Evolutionary conservation across 192 early-diverging fungal genomes (phyloP).

Genomic region (Coemansia sp.): DNA sequence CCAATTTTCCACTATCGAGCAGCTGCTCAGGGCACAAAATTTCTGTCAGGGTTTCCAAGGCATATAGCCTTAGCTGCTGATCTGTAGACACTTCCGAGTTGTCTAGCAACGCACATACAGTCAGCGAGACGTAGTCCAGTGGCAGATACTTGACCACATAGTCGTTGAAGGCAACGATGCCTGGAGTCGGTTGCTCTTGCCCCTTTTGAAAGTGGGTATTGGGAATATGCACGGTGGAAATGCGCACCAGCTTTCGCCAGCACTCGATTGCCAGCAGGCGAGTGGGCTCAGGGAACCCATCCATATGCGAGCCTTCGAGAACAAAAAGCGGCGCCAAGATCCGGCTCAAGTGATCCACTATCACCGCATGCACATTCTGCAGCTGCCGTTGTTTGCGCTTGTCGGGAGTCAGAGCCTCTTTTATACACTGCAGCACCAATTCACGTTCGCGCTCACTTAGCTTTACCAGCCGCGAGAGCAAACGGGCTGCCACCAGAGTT

Average conservation of each 20-base stretch:
- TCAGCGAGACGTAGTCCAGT: constrained; percentile 28
- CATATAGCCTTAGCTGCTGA: constrained; percentile 9
- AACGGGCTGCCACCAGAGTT: constrained; percentile 15
- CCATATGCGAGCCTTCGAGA: neutral
- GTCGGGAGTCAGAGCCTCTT: constrained; percentile 18
- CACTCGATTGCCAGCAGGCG: constrained; percentile 25
- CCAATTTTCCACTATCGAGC: neutral
- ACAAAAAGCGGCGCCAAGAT: constrained; percentile 21
- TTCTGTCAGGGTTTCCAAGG: constrained; percentile 21
- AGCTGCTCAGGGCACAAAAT: neutral
- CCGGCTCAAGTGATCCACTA: constrained; percentile 34
- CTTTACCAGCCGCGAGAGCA: constrained; percentile 9
- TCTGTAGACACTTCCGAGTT: constrained; percentile 28
- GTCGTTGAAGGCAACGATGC: constrained; percentile 1
- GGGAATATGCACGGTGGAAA: constrained; percentile 22
- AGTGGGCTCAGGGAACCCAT: constrained; percentile 13
- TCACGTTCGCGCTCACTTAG: constrained; percentile 32
- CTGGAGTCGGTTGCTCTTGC: neutral
- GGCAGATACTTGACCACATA: constrained; percentile 21
- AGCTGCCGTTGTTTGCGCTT: constrained; percentile 7
- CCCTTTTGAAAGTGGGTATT: neutral
- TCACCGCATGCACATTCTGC: constrained; percentile 21
- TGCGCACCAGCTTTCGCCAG: constrained; percentile 21
- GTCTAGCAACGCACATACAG: constrained; percentile 31
- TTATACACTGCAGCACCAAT: constrained; percentile 14